Conservation (phyloP, 352 stramenopile genomes). For the Phytophthora foliorum region DNA sequence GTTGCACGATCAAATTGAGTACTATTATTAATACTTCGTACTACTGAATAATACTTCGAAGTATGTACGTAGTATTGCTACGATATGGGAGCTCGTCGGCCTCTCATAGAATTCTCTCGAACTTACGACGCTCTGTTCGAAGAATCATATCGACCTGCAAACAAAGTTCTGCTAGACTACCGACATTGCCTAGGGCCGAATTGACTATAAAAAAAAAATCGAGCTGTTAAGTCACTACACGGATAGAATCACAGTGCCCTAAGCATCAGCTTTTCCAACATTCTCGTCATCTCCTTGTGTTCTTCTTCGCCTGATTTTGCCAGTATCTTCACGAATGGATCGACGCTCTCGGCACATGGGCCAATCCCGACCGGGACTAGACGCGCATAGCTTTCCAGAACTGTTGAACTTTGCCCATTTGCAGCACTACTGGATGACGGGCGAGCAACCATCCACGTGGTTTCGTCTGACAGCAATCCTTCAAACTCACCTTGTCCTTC, state of each 20-base stretch:
- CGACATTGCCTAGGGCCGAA: too few species aligned
- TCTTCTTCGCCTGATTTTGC: conserved; percentile 26
- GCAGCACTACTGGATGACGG: neutral
- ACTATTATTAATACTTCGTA: too few species aligned
- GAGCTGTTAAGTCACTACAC: too few species aligned
- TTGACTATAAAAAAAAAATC: too few species aligned
- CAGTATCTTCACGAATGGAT: conserved; percentile 33
- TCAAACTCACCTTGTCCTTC: conserved; percentile 41
- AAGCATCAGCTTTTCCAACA: conserved; percentile 30
- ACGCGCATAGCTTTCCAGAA: conserved; percentile 42
- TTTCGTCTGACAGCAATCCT: conserved; percentile 54
- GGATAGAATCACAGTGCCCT: neutral
- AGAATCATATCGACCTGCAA: too few species aligned
- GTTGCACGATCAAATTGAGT: too few species aligned
- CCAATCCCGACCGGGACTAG: conserved; percentile 31
- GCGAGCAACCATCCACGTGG: conserved; percentile 48
- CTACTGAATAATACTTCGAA: too few species aligned
- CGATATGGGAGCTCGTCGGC: too few species aligned
- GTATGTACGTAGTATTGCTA: too few species aligned
- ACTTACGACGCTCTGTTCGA: too few species aligned
- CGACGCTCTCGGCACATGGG: conserved; percentile 10
- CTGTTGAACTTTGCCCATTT: neutral
- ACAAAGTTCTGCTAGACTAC: too few species aligned
- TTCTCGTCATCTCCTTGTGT: conserved; percentile 23
- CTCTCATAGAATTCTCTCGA: too few species aligned